These are phyloP conservation scores for Phellopilus nigrolimitatus DNA, from an alignment of 1,284 basidiomycete species.

Conservation along the genomic window DNA sequence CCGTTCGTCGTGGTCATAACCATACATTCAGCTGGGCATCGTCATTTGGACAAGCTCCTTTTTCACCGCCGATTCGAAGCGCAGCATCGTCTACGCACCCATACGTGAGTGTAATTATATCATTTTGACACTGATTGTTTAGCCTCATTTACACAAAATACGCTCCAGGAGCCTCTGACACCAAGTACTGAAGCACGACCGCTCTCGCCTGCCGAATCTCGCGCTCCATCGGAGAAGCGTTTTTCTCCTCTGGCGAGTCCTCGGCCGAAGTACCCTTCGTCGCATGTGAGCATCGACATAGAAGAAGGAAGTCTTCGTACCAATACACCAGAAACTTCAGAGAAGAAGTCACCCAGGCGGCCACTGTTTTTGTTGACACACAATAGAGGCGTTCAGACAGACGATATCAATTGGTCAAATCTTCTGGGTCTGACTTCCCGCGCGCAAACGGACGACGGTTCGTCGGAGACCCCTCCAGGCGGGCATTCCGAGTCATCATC, in stretches of 20 bases:
- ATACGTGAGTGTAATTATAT: constrained; percentile 36
- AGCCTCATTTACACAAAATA: constrained; percentile 17
- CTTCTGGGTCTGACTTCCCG: constrained; percentile 33
- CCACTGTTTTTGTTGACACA: constrained; percentile 57
- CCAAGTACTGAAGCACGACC: constrained; percentile 55
- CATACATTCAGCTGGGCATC: constrained; percentile 19
- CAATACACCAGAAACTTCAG: constrained; percentile 31
- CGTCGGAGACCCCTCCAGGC: constrained; percentile 36
- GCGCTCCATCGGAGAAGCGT: constrained; percentile 38
- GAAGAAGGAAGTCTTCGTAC: constrained; percentile 40
- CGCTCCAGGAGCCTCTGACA: constrained; percentile 52
- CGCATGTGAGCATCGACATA: constrained; percentile 43
- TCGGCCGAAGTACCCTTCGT: constrained; percentile 30
- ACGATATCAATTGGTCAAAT: constrained; percentile 33
- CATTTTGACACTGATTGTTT: not conserved
- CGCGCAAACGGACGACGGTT: constrained; percentile 39
- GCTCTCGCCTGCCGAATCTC: constrained; percentile 51
- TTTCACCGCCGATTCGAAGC: constrained; percentile 26
- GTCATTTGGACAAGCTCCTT: constrained; percentile 19
- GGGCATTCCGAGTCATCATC: constrained; percentile 60
- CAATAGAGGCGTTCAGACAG: constrained; percentile 74
- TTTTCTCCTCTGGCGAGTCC: constrained; percentile 39
- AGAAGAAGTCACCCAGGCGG: constrained; percentile 40
- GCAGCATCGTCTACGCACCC: constrained; percentile 27
- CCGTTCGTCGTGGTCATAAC: constrained; percentile 9